Percentiles rank a stretch among this genome's conserved stretches.
These are phyloP conservation scores for Suillus weaverae DNA, from an alignment of 768 basidiomycete genomes.

Conservation along the genomic window DNA sequence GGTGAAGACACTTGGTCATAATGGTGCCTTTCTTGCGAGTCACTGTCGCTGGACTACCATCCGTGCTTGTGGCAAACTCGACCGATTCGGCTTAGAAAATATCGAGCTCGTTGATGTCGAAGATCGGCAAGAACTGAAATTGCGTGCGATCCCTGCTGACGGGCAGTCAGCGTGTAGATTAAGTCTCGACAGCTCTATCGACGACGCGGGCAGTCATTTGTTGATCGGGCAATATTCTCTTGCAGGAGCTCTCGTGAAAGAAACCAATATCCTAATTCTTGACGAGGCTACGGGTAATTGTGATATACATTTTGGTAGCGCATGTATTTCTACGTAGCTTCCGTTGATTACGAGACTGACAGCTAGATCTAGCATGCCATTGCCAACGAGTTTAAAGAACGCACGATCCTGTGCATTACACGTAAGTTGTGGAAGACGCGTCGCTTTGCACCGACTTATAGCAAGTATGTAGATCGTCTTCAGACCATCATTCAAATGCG, in stretches of 20 bases:
- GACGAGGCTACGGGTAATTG: constrained; percentile 47
- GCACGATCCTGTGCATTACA: constrained; percentile 66
- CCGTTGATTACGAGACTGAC: constrained; percentile 89
- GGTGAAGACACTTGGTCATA: too few relatives aligned
- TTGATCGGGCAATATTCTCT: constrained; percentile 62
- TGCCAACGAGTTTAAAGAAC: constrained; percentile 75
- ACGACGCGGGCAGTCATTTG: constrained; percentile 80
- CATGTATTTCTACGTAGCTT: constrained; percentile 44
- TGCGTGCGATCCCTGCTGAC: constrained; percentile 33
- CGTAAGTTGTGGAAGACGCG: too few relatives aligned
- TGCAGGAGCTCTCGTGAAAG: constrained; percentile 90
- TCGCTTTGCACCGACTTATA: too few relatives aligned
- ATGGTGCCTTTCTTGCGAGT: too few relatives aligned
- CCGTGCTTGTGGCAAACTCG: constrained; percentile 63
- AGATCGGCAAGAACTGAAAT: constrained; percentile 52
- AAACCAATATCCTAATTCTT: constrained; percentile 79
- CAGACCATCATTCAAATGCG: too few relatives aligned
- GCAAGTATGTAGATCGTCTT: too few relatives aligned
- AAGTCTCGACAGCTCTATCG: constrained; percentile 71
- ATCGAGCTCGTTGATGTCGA: constrained; percentile 76
- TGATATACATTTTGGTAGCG: background rate
- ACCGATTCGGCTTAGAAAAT: constrained; percentile 78
- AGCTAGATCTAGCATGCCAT: constrained; percentile 91
- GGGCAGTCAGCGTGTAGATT: constrained; percentile 55
- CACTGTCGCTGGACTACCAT: too few relatives aligned